Conservation (phyloP, 106 monocot genomes). For the Narthecium ossifragum region DNA sequence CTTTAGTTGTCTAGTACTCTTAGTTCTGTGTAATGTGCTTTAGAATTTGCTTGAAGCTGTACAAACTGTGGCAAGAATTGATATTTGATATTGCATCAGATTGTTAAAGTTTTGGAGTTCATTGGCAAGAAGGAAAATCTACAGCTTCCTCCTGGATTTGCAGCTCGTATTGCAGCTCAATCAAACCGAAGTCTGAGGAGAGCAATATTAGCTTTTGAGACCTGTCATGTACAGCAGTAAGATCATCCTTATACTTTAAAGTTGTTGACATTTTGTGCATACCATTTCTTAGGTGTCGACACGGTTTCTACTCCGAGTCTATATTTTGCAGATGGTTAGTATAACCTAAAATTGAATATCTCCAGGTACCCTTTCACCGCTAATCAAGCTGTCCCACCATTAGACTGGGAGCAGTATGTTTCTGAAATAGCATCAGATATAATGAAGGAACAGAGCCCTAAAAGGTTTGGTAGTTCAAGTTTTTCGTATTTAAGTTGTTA, state of each 20-base stretch:
- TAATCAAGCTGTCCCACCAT: constrained; percentile 67
- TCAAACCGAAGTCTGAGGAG: constrained; percentile 90
- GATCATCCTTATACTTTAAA: too few species aligned
- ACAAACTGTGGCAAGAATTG: not conserved
- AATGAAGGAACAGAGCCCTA: constrained; percentile 96
- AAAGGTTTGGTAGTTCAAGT: constrained; percentile 42
- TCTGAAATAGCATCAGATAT: constrained; percentile 93
- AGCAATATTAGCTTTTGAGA: constrained; percentile 85
- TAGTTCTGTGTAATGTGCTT: too few species aligned
- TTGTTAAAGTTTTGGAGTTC: constrained; percentile 78
- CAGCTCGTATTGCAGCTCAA: constrained; percentile 64
- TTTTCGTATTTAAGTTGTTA: too few species aligned
- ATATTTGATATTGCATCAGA: constrained; percentile 29
- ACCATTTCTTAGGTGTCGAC: too few species aligned
- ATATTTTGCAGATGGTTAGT: not conserved
- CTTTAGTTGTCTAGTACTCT: too few species aligned
- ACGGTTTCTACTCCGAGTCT: too few species aligned
- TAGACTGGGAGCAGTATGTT: constrained; percentile 98
- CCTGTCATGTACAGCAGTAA: constrained; percentile 91
- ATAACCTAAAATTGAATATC: not conserved
- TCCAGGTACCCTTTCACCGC: constrained; percentile 79
- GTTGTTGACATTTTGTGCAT: too few species aligned
- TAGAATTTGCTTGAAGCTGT: too few species aligned
- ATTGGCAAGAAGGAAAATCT: constrained; percentile 92
- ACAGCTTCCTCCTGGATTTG: constrained; percentile 66